These are phyloP conservation scores for Irpex sp. DNA, from an alignment of 1,284 basidiomycete genomes.

Conservation along the genomic window DNA sequence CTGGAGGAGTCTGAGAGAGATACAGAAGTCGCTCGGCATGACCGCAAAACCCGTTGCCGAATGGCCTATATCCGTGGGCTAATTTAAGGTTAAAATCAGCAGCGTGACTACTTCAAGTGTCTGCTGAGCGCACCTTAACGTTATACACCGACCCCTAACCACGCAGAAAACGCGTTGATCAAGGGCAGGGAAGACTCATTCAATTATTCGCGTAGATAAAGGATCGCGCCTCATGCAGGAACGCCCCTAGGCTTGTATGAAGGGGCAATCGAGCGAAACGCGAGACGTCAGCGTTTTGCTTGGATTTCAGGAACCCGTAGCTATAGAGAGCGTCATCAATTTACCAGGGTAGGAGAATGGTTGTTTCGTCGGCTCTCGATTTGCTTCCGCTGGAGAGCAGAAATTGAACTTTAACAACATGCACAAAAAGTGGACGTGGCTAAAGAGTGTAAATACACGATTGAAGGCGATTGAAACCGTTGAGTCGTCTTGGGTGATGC, in stretches of 20 bases:
- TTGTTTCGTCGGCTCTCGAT: not conserved
- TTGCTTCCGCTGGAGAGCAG: not conserved
- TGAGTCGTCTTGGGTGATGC: not conserved
- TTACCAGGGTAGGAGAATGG: not conserved
- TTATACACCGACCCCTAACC: not conserved
- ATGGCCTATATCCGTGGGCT: no score
- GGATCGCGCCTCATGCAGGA: not conserved
- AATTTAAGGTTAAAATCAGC: not conserved
- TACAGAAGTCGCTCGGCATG: no score
- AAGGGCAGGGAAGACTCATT: not conserved
- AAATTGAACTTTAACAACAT: no score
- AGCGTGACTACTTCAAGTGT: not conserved
- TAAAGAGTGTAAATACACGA: no score
- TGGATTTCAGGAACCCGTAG: not conserved
- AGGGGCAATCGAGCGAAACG: not conserved
- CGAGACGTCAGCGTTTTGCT: no score
- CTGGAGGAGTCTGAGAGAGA: no score
- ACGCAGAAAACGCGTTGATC: not conserved
- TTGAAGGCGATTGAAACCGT: no score
- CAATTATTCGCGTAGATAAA: slow-evolving; percentile 1
- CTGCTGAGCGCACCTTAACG: not conserved
- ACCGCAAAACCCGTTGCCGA: no score
- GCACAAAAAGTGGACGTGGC: no score
- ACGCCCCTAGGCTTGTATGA: not conserved
- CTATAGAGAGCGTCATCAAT: not conserved